Evolutionary conservation across 2,329 filamentous ascomycete genomes (phyloP).

Genomic region (Talaromyces marneffei): DNA sequence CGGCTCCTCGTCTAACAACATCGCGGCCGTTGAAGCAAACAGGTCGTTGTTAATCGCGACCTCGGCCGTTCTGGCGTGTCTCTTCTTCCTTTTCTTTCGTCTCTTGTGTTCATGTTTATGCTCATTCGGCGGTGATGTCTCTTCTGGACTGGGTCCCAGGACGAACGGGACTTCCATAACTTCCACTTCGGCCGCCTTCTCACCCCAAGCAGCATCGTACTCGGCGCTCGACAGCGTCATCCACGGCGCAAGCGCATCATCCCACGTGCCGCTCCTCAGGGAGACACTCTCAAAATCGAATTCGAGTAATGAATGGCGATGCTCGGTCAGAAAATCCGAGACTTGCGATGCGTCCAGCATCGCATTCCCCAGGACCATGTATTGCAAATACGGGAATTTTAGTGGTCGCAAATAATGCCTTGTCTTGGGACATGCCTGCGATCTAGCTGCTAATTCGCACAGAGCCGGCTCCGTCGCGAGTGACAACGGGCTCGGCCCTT

Average conservation of each 20-base stretch:
- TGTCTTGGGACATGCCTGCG: slow-evolving; percentile 24
- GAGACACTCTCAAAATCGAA: slow-evolving; percentile 75
- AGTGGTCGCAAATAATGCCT: slow-evolving; percentile 50
- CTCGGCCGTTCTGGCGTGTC: neutral
- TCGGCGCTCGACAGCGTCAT: slow-evolving; percentile 21
- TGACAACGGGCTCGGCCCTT: slow-evolving; percentile 68
- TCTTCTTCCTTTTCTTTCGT: slow-evolving; percentile 10
- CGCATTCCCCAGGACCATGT: slow-evolving; percentile 67
- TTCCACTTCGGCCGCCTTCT: slow-evolving; percentile 31
- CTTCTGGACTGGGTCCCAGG: slow-evolving; percentile 23
- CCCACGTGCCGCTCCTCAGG: slow-evolving; percentile 68
- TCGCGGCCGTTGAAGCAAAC: slow-evolving; percentile 7
- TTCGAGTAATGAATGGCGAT: slow-evolving; percentile 64
- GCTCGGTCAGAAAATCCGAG: slow-evolving; percentile 59
- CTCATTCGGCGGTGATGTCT: slow-evolving; percentile 13
- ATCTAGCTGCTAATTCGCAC: slow-evolving; percentile 50
- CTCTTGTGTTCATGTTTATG: too few species aligned
- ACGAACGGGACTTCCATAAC: slow-evolving; percentile 37
- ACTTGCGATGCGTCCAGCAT: slow-evolving; percentile 67
- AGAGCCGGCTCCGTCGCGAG: slow-evolving; percentile 61
- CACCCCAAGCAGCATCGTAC: slow-evolving; percentile 33
- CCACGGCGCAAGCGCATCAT: slow-evolving; percentile 72
- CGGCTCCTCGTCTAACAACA: slow-evolving; percentile 16
- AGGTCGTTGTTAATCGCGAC: slow-evolving; percentile 1
- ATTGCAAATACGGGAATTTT: slow-evolving; percentile 61